Evolutionary conservation across 177 flowering plant genomes (phyloP), one percentile per base, ranked within the genome.

Genomic region (Vitis hybrid): DNA sequence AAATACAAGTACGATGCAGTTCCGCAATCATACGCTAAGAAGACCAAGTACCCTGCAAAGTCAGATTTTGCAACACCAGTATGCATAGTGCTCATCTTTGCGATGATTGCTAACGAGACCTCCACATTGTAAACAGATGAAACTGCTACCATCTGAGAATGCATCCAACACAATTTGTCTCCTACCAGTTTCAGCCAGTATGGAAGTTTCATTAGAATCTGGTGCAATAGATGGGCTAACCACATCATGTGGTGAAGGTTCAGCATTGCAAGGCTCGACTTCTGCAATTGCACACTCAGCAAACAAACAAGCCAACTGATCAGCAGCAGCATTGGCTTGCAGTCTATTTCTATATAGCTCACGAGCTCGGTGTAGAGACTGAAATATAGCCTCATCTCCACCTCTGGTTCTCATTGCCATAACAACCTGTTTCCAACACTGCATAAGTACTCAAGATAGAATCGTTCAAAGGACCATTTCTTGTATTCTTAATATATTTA

Each of bases 281-380:
- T 91, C 97, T 34, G 90, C 90, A 64, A 95, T 89, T 15, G 87
- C 99, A 85, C 99, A 95, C 76, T 93, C 98, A 10, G 98, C 98
- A 86, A 95, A 93, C 70, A 95, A 76, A 50, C 93, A 86, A 66
- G 99, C 97, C 63, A 95, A 79, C 71, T 90, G 88, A 74, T 95
- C 99, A 1, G 91, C 93, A 61, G 86, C 90, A 63, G 82, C 67
- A 73, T 69, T 84, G 52, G 79, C 80, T 70, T 82, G 90, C 73
- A 93, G 52, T 80, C 84, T 88, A 59, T 71, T 86, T 64, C 74
- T 74, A 75, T 93, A 93, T 10, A 86, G 80, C 71, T 91, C 91
- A 50, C 93, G 92, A 49, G 98, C 97, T 62, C 94, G 97, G 54
- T 83, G 75, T 66, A 95, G 68, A 56, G 88, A 80, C 57, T 82